These are phyloP conservation scores for Chaetomium olivaceum DNA, from an alignment of 2,329 filamentous ascomycete species.

Conservation along the genomic window DNA sequence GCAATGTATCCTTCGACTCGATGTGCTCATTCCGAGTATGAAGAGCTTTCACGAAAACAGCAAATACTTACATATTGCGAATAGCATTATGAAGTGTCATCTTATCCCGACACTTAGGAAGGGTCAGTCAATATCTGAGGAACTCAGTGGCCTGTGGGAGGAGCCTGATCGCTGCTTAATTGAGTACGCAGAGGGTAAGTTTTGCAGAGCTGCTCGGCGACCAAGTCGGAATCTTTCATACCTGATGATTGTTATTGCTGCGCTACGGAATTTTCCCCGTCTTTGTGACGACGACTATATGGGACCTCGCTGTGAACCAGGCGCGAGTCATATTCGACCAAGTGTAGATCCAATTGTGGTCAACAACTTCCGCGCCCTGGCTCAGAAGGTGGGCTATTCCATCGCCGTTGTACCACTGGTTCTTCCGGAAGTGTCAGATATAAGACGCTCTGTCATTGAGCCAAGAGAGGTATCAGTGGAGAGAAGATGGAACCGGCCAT, in stretches of 20 bases:
- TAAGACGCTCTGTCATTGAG: neutral
- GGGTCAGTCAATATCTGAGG: neutral
- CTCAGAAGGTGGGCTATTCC: neutral
- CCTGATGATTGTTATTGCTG: neutral
- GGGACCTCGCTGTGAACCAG: conserved; percentile 1
- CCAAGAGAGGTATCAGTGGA: neutral
- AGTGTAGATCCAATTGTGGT: neutral
- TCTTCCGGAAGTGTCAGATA: neutral
- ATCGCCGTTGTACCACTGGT: neutral
- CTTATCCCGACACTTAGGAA: neutral
- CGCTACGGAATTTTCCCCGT: neutral
- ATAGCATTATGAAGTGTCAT: neutral
- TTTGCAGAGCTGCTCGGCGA: neutral
- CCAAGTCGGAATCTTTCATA: neutral
- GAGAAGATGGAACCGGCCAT: conserved; percentile 11
- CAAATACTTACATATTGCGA: conserved; percentile 3
- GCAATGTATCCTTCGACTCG: neutral
- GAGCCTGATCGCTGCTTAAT: neutral
- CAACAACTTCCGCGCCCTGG: neutral
- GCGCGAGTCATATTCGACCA: neutral
- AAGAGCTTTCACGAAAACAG: conserved; percentile 6
- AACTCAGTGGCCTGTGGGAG: neutral
- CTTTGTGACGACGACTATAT: conserved; percentile 6
- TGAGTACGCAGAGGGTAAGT: conserved; percentile 3
- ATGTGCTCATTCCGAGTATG: conserved; percentile 5